These are phyloP conservation scores for Corylus americana DNA, from an alignment of 306 rosid species.

Conservation along the genomic window DNA sequence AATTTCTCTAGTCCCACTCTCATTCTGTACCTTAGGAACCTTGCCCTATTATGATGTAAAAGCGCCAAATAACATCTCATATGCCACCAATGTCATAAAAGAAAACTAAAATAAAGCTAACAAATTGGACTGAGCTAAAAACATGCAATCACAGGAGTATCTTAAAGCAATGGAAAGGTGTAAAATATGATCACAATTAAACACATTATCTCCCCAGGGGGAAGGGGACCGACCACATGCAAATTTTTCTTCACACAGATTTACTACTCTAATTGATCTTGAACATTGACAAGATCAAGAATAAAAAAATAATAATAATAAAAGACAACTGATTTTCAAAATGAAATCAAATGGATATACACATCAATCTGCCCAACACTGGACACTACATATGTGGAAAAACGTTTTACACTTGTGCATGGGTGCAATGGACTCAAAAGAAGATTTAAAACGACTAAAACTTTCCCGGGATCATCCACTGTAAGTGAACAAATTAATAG, in stretches of 20 bases:
- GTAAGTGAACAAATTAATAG: constrained; percentile 8
- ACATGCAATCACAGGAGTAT: too few relatives aligned
- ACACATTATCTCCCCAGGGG: background rate
- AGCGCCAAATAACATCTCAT: too few relatives aligned
- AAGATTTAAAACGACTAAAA: background rate
- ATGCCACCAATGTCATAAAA: too few relatives aligned
- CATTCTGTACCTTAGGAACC: too few relatives aligned
- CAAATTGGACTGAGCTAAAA: too few relatives aligned
- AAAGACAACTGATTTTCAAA: background rate
- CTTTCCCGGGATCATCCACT: background rate
- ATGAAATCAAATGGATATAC: background rate
- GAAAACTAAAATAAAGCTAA: too few relatives aligned
- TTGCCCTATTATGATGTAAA: too few relatives aligned
- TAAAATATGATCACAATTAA: too few relatives aligned
- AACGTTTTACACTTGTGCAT: background rate
- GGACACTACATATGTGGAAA: background rate
- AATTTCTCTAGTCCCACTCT: background rate
- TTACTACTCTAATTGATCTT: background rate
- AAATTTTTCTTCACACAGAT: background rate
- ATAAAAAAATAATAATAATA: background rate
- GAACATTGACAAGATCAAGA: background rate
- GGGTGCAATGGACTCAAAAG: background rate
- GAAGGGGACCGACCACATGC: background rate
- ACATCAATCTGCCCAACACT: background rate
- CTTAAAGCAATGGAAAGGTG: too few relatives aligned